These are phyloP conservation scores for Neurospora sp. DNA, from an alignment of 495 filamentous ascomycete genomes.

Conservation along the genomic window DNA sequence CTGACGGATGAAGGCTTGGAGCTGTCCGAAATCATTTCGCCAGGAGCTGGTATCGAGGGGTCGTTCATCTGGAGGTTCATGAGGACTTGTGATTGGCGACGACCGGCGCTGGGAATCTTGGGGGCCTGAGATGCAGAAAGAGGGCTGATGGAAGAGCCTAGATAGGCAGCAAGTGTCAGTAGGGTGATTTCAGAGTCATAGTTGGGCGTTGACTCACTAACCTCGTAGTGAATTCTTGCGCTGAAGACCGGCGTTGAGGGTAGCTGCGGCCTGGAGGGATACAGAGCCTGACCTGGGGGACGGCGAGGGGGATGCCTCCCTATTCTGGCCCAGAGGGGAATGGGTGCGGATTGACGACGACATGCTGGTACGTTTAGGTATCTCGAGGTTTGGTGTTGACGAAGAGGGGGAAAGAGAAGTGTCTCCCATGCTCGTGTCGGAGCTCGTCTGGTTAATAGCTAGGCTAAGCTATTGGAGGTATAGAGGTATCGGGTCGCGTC, in stretches of 20 bases:
- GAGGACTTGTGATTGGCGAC: constrained; percentile 57
- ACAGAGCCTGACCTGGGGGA: constrained; percentile 50
- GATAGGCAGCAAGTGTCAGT: constrained; percentile 7
- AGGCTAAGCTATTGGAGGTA: neutral
- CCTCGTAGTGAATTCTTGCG: constrained; percentile 49
- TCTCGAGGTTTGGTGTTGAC: constrained; percentile 8
- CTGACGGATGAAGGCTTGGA: constrained; percentile 35
- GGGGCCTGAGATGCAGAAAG: constrained; percentile 33
- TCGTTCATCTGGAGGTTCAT: constrained; percentile 70
- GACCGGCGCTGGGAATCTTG: constrained; percentile 45
- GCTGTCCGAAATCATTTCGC: constrained; percentile 48
- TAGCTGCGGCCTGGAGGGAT: constrained; percentile 57
- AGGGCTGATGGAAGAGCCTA: constrained; percentile 47
- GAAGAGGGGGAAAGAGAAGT: constrained; percentile 9
- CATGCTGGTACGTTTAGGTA: constrained; percentile 9
- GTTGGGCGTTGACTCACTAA: constrained; percentile 12
- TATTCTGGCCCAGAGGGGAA: constrained; percentile 17
- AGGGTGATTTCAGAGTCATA: neutral
- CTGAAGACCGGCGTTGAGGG: constrained; percentile 61
- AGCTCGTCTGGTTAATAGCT: neutral
- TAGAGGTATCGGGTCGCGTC: neutral
- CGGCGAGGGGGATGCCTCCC: constrained; percentile 36
- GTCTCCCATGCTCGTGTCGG: neutral
- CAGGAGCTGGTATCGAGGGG: constrained; percentile 47
- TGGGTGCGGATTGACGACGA: constrained; percentile 34